Conservation (phyloP, 306 rosid species). For the Hippophae rhamnoides region DNA sequence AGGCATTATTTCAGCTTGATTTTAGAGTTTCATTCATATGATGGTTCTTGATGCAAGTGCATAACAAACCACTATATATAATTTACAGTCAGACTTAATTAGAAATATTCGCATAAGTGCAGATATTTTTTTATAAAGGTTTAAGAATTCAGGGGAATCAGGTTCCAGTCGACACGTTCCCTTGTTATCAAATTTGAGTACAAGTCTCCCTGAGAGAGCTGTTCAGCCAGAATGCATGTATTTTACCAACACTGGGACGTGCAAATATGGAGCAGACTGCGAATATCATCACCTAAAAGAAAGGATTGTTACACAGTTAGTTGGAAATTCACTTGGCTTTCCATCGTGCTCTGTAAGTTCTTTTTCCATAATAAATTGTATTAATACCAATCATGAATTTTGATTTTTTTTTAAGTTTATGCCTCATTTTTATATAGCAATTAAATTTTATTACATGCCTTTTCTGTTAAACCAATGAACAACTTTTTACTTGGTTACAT, state of each 20-base stretch:
- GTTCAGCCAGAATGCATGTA: slow-evolving; percentile 82
- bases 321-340: slow-evolving; percentile 49
- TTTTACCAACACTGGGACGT: slow-evolving; percentile 72
- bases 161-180: slow-evolving; percentile 47
- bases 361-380: slow-evolving; percentile 7
- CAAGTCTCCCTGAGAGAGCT: slow-evolving; percentile 63
- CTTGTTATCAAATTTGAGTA: slow-evolving; percentile 25
- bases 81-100: neutral
- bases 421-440: neutral
- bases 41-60: neutral
- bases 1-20: slow-evolving; percentile 2
- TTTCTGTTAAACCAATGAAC: neutral
- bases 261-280: slow-evolving; percentile 89
- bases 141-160: slow-evolving; percentile 36
- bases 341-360: slow-evolving; percentile 83
- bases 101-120: too few relatives aligned
- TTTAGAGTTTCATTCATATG: neutral
- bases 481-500: slow-evolving; percentile 20
- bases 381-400: neutral
- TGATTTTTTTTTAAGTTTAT: neutral
- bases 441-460: neutral
- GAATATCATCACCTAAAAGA: slow-evolving; percentile 83
- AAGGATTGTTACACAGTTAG: slow-evolving; percentile 41
- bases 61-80: too few relatives aligned
- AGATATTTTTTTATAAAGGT: neutral